Evolutionary conservation across 2,329 filamentous ascomycete species (phyloP).

Genomic region (Rhinocladiella mackenziei): DNA sequence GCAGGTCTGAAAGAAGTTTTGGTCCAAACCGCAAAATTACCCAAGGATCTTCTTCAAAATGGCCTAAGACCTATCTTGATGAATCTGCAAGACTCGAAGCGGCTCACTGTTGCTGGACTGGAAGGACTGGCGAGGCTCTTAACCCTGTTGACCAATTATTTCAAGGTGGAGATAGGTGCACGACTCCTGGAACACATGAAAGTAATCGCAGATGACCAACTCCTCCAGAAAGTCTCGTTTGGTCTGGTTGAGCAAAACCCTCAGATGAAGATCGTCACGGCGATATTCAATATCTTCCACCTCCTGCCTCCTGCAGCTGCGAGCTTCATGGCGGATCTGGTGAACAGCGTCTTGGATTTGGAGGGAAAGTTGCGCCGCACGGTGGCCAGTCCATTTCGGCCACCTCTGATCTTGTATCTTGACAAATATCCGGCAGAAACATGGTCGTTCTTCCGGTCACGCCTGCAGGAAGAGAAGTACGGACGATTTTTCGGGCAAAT

Average conservation of each 20-base stretch:
- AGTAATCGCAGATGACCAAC: constrained; percentile 73
- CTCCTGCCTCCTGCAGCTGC: constrained; percentile 87
- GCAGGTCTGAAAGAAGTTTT: constrained; percentile 84
- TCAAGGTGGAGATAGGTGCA: constrained; percentile 96
- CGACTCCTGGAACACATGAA: constrained; percentile 92
- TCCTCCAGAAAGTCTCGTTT: constrained; percentile 87
- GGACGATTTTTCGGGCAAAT: constrained; percentile 89
- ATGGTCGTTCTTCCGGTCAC: constrained; percentile 73
- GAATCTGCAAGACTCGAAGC: constrained; percentile 89
- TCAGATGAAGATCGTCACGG: constrained; percentile 90
- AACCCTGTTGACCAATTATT: constrained; percentile 92
- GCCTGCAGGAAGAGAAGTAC: constrained; percentile 78
- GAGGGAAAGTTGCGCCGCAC: constrained; percentile 82
- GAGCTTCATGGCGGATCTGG: constrained; percentile 82
- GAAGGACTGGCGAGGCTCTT: constrained; percentile 87
- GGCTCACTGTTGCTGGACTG: constrained; percentile 80
- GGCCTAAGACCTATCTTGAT: constrained; percentile 92
- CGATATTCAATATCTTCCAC: constrained; percentile 95
- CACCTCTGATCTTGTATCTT: constrained; percentile 85
- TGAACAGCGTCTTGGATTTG: constrained; percentile 83
- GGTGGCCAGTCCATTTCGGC: constrained; percentile 84
- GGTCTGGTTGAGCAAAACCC: constrained; percentile 88
- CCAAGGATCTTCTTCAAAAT: constrained; percentile 91
- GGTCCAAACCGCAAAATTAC: constrained; percentile 81
- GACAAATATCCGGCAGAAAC: constrained; percentile 89